phyloP scores from a whole-genome alignment of 371 early-diverging fungal species.

The Entomophthora muscae region DNA sequence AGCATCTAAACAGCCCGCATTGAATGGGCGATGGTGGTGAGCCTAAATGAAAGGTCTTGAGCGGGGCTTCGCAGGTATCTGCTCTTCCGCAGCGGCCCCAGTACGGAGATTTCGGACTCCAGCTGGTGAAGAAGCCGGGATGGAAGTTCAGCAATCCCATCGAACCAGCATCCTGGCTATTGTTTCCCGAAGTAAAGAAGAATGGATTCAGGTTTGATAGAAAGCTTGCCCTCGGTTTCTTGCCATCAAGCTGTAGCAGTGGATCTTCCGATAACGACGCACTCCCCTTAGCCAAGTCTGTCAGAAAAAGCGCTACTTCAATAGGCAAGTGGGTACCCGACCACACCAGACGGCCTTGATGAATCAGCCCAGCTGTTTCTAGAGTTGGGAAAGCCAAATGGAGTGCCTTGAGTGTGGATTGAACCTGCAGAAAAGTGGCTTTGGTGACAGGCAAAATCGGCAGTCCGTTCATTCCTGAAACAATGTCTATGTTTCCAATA shows the following conservation, averaged over 20 bases:
- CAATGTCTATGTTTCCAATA: neutral
- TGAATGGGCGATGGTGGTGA: neutral
- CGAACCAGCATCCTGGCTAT: neutral
- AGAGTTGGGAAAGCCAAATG: neutral
- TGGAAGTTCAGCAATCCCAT: neutral
- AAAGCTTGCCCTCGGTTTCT: neutral
- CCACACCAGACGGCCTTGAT: neutral
- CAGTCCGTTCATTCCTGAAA: neutral
- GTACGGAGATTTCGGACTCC: neutral
- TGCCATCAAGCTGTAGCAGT: neutral
- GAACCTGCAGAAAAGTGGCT: neutral
- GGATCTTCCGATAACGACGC: neutral
- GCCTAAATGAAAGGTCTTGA: neutral
- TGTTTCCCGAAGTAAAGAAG: neutral
- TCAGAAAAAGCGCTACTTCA: neutral
- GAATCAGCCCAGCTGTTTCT: neutral
- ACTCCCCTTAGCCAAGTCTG: neutral
- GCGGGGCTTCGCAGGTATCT: neutral
- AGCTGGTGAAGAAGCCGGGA: neutral
- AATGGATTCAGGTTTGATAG: neutral
- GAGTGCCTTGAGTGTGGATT: neutral
- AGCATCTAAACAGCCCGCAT: neutral
- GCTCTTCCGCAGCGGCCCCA: neutral
- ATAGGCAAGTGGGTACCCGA: neutral
- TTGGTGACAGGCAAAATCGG: neutral